phyloP scores from a whole-genome alignment of 1,139 yeast genomes.

The Hyphopichia fennica region DNA sequence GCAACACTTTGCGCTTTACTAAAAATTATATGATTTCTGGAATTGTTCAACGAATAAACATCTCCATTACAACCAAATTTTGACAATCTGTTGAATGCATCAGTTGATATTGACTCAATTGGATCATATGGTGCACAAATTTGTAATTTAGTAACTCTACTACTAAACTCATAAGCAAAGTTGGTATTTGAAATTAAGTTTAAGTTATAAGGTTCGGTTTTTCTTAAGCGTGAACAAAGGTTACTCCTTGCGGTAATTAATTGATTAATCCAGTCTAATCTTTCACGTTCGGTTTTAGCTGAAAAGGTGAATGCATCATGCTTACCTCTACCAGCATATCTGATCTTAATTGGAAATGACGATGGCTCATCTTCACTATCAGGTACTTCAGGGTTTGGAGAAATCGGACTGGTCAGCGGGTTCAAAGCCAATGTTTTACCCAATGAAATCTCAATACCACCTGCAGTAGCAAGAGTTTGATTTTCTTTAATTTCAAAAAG shows the following conservation, averaged over 20 bases:
- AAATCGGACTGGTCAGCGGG: constrained; percentile 12
- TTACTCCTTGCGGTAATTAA: constrained; percentile 57
- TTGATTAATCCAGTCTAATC: constrained; percentile 60
- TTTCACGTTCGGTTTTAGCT: constrained; percentile 53
- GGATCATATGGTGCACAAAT: constrained; percentile 65
- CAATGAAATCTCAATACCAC: constrained; percentile 19
- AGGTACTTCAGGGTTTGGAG: constrained; percentile 5
- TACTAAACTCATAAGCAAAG: constrained; percentile 63
- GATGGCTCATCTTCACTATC: constrained; percentile 37
- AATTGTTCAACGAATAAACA: constrained; percentile 22
- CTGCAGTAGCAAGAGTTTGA: constrained; percentile 13
- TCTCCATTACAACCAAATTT: constrained; percentile 29
- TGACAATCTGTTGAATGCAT: constrained; percentile 14
- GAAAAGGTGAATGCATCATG: constrained; percentile 53
- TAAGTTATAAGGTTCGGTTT: constrained; percentile 56
- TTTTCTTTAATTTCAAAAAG: constrained; percentile 50
- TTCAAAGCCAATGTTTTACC: constrained; percentile 16
- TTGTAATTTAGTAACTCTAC: constrained; percentile 58
- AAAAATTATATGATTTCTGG: constrained; percentile 24
- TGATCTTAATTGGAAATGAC: constrained; percentile 36
- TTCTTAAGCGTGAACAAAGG: constrained; percentile 44
- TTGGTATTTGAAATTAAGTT: constrained; percentile 56
- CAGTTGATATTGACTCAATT: constrained; percentile 46
- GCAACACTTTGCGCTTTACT: constrained; percentile 29
- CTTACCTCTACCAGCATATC: constrained; percentile 48